These are phyloP conservation scores for Macrophomina tecta DNA, from an alignment of 2,329 filamentous ascomycete species.

Conservation along the genomic window DNA sequence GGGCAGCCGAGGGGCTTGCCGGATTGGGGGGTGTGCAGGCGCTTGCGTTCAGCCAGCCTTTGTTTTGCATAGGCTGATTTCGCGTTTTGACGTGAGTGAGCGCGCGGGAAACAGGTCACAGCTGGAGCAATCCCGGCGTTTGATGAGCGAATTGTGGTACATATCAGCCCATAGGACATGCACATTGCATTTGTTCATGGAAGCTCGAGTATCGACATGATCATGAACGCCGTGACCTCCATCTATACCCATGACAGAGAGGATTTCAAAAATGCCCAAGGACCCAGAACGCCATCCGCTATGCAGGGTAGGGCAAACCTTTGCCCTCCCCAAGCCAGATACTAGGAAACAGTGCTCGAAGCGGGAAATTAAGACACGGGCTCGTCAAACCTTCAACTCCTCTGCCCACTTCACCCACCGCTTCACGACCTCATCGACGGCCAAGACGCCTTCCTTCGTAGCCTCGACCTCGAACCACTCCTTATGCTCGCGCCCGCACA, in stretches of 20 bases:
- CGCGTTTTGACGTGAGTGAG: too few species aligned
- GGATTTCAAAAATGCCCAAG: not conserved
- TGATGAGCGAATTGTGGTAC: not conserved
- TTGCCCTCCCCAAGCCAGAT: not conserved
- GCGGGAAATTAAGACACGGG: not conserved
- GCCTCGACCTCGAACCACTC: slow-evolving; percentile 96
- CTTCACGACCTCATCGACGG: slow-evolving; percentile 74
- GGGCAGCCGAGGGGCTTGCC: too few species aligned
- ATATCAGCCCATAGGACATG: not conserved
- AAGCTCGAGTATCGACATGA: not conserved
- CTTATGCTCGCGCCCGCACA: slow-evolving; percentile 83
- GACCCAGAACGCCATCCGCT: not conserved
- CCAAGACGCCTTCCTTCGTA: slow-evolving; percentile 70
- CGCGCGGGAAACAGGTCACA: too few species aligned
- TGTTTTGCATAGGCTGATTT: too few species aligned
- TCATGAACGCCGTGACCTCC: slow-evolving; percentile 1
- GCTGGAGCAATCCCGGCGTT: too few species aligned
- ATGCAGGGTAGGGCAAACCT: not conserved
- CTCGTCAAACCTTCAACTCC: slow-evolving; percentile 31
- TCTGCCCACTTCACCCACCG: slow-evolving; percentile 89
- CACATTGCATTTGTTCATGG: not conserved
- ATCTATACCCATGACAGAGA: not conserved
- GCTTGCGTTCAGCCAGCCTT: too few species aligned
- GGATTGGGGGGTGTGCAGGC: too few species aligned
- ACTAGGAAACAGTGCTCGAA: not conserved